These are phyloP conservation scores for Zygotorulaspora danielsina DNA, from an alignment of 805 yeast species.

Conservation along the genomic window DNA sequence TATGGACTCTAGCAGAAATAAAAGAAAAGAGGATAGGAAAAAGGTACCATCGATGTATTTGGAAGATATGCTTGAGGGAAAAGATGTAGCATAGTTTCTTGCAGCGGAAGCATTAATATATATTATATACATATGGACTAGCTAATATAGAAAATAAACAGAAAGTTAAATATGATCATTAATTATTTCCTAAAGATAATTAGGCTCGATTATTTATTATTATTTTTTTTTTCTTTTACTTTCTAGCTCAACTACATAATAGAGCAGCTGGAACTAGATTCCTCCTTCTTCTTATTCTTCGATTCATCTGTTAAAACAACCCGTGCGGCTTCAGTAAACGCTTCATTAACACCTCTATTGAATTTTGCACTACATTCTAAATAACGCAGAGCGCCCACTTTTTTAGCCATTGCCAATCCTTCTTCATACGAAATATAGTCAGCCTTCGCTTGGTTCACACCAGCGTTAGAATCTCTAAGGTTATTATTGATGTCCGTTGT, in stretches of 20 bases:
- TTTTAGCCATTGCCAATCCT: slow-evolving; percentile 88
- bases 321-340: slow-evolving; percentile 97
- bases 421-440: slow-evolving; percentile 82
- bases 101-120: not conserved
- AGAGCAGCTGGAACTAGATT: slow-evolving; percentile 37
- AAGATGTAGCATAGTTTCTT: not conserved
- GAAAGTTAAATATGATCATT: slow-evolving; percentile 1
- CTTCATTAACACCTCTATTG: slow-evolving; percentile 98
- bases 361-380: slow-evolving; percentile 95
- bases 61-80: slow-evolving; percentile 26
- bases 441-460: slow-evolving; percentile 24
- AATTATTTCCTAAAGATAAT: not conserved
- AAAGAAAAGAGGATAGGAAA: slow-evolving; percentile 9
- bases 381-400: slow-evolving; percentile 89
- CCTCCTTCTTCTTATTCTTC: slow-evolving; percentile 56
- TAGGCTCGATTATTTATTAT: too few relatives aligned
- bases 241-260: slow-evolving; percentile 36
- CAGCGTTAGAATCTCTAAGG: slow-evolving; percentile 23
- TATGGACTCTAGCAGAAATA: slow-evolving; percentile 5
- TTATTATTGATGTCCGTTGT: slow-evolving; percentile 15
- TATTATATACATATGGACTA: slow-evolving; percentile 1
- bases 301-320: slow-evolving; percentile 89
- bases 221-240: slow-evolving; percentile 3
- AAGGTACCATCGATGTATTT: slow-evolving; percentile 30
- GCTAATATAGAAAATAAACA: not conserved